Base-by-base conservation (phyloP, 2,329 filamentous ascomycete genomes). In the Aureobasidium mangrovei region DNA sequence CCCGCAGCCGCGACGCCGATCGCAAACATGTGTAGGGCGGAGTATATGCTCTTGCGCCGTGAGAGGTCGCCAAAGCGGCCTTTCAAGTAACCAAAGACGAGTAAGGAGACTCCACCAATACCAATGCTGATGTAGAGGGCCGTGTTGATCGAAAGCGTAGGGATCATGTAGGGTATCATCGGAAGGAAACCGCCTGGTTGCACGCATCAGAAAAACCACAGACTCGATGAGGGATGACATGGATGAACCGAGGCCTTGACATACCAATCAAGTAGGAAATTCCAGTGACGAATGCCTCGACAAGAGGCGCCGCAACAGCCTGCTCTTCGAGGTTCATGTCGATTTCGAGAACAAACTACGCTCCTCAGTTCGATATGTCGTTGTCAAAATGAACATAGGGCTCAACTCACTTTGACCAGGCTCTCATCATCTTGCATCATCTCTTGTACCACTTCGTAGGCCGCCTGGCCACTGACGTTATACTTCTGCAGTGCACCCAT, bases 261-360 rank as follows among this genome's bases (percentile, higher is more conserved):
- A 56, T 45, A 66, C 65, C 65, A 27, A 72, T 49, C 44, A 72
- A 66, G 60, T 71, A 72, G 24, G 67, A 62, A 8, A 67, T 41
- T 1, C 65, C 69, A 62, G 71, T 72, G 4, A 71, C 70, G 10
- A 72, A 55, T 1, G 70, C 72, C 44, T 70, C 72, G 35, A 81
- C 67, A 67, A 67, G 76, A 65, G 62, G 79, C 67, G 71, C 63
- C 68, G 69, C 59, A 65, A 71, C 60, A 5, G 59, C 56, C 3
- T 71, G 70, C 54, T 75, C 28, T 57, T 74, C 70, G 41, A 79
- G 70, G 58, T 70, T 71, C 51, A 79, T 71, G 60, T 77, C 75
- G 65, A 83, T 79, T 62, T 80, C 76, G 74, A 82, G 80, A 72
- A 81, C 76, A 69, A 83, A 82, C 64, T 69, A 29, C 8, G n/a